Conservation (phyloP, 2,329 filamentous ascomycete genomes). For the Penicillium crustosum region DNA sequence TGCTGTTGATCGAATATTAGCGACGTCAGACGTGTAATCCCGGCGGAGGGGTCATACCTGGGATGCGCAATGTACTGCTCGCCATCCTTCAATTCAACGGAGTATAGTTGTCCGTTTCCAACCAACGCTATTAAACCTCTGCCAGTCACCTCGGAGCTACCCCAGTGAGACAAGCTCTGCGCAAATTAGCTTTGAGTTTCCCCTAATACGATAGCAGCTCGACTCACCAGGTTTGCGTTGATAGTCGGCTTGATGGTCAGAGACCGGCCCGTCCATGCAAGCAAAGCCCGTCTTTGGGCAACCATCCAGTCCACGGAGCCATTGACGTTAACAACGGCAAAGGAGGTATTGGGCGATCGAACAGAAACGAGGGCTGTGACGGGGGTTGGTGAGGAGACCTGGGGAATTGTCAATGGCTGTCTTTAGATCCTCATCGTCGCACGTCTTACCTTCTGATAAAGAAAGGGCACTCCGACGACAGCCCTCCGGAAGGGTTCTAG, state of each 20-base stretch:
- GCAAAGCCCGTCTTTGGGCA: conserved; percentile 77
- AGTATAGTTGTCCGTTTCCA: conserved; percentile 85
- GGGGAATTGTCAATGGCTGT: conserved; percentile 25
- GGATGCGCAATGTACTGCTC: conserved; percentile 93
- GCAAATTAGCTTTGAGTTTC: conserved; percentile 37
- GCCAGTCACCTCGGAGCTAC: conserved; percentile 82
- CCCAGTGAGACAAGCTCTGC: conserved; percentile 79
- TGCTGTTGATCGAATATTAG: conserved; percentile 50
- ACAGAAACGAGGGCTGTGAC: conserved; percentile 86
- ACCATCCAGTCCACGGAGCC: conserved; percentile 96
- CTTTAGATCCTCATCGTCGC: not conserved
- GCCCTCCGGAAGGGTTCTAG: conserved; percentile 81
- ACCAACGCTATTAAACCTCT: conserved; percentile 81
- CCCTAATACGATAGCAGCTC: not conserved
- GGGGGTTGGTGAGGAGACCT: conserved; percentile 81
- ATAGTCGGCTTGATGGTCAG: conserved; percentile 73
- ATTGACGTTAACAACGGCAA: conserved; percentile 84
- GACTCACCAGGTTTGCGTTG: conserved; percentile 65
- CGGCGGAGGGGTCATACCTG: conserved; percentile 42
- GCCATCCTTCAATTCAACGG: conserved; percentile 73
- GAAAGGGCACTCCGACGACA: conserved; percentile 81
- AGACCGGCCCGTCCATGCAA: conserved; percentile 96
- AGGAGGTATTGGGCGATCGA: conserved; percentile 80
- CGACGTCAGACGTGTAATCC: not conserved
- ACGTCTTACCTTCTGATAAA: conserved; percentile 69